Base-by-base conservation (phyloP, 768 basidiomycete species). In the Astraeus odoratus region DNA sequence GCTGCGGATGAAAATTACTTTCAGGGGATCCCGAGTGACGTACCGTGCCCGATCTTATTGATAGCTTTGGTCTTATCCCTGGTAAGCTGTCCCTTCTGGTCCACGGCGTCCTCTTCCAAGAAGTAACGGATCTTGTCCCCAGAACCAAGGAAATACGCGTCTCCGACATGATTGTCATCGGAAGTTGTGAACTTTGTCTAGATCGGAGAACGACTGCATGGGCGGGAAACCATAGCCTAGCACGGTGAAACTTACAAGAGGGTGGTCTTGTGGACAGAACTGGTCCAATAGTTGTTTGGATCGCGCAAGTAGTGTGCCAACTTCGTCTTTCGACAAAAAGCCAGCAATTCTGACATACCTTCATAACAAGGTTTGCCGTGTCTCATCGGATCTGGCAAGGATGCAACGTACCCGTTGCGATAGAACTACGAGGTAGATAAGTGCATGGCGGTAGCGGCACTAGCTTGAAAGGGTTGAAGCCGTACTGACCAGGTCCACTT, bases 51-150 rank as follows among this genome's bases (percentile, higher is more conserved):
- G 49, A 94, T 92, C 76, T 99, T 99, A 67, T 99, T 99, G 22
- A 98, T 86, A 1, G 90, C 80, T 55, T 76, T 79, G 37, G 80
- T 69, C 61, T 88, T 88, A 45, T 78, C 76, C 46, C 78, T 70
- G 1, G 73, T 75, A 61, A 99, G 74, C 54, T 80, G 81, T 2
- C 90, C 86, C 25, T 77, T 61, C 20, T 67, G 54, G 49, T 81
- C 76, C 5, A 96, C 70, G 1, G 94, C 91, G 40, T 85, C 90
- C 53, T 89, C 83, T 60, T 98, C 96, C 35, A 99, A 71, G 65
- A 99, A 98, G 64, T 83, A 98, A 5, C 87, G 81, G 70, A 98
- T 89, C 73, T 96, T 96, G 64, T 97, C 91, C 2, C 91, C 90
- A 1, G 90, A 93, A 24, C 69, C 76, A 38, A 99, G 70, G 58